Evolutionary conservation across 148 eudicot species (phyloP).

Genomic region (Vaccinium myrtillus): DNA sequence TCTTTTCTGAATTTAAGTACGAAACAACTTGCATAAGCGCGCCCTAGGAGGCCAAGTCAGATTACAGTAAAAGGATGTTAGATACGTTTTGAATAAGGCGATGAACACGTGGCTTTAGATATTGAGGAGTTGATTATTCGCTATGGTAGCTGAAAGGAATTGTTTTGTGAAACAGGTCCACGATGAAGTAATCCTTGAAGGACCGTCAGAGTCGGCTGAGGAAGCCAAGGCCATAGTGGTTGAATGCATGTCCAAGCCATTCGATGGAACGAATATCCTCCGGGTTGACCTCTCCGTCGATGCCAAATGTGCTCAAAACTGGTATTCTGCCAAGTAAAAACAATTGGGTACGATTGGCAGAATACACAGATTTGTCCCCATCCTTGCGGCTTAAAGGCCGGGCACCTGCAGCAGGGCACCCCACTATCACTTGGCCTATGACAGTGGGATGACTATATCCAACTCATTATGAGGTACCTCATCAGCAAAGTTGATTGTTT

Average conservation of each 20-base stretch:
- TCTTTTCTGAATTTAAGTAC: neutral
- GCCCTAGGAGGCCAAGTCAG: neutral
- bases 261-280: slow-evolving; percentile 70
- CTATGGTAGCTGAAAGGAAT: neutral
- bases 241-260: slow-evolving; percentile 91
- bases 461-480: neutral
- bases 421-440: neutral
- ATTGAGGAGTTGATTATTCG: neutral
- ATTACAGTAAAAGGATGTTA: neutral
- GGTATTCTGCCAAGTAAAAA: slow-evolving; percentile 85
- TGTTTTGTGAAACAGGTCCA: slow-evolving; percentile 58
- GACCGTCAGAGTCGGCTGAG: slow-evolving; percentile 84
- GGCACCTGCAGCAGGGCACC: neutral
- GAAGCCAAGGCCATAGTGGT: slow-evolving; percentile 81
- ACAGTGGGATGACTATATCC: neutral
- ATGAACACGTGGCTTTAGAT: neutral
- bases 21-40: neutral
- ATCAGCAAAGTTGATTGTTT: neutral
- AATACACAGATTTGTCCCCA: neutral
- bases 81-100: neutral
- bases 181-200: slow-evolving; percentile 92
- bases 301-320: slow-evolving; percentile 81
- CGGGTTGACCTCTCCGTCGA: slow-evolving; percentile 76
- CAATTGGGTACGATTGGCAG: neutral
- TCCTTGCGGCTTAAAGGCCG: neutral